Percentiles rank a stretch among this genome's conserved stretches.
These are phyloP conservation scores for Eimeria nieschulzi DNA, from an alignment of 169 alveolate species.

Conservation along the genomic window DNA sequence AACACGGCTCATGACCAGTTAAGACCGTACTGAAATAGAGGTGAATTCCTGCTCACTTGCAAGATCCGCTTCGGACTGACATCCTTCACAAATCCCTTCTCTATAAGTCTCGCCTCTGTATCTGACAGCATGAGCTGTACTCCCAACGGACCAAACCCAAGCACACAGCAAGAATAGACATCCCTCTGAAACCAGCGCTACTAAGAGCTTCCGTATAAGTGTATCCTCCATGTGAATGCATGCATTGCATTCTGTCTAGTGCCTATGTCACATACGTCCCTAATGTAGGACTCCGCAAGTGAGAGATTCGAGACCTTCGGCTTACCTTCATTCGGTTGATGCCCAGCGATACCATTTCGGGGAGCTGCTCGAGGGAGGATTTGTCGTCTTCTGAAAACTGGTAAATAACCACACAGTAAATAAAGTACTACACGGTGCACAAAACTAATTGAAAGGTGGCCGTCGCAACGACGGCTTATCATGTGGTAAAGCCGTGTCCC, in stretches of 20 bases:
- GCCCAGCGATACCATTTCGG: slow-evolving; percentile 47
- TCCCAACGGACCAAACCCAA: too few species aligned
- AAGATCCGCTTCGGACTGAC: slow-evolving; percentile 37
- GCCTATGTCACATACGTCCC: too few species aligned
- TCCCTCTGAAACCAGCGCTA: not conserved
- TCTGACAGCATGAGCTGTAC: slow-evolving; percentile 31
- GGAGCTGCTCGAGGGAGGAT: slow-evolving; percentile 19
- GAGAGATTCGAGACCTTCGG: too few species aligned
- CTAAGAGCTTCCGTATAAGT: not conserved
- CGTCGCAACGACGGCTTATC: too few species aligned
- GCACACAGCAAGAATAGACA: not conserved
- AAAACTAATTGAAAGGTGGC: too few species aligned
- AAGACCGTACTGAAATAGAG: too few species aligned
- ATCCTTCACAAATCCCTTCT: slow-evolving; percentile 42
- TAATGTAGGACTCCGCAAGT: too few species aligned
- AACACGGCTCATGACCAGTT: too few species aligned
- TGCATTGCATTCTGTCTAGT: not conserved
- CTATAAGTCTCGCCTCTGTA: slow-evolving; percentile 22
- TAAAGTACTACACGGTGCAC: too few species aligned
- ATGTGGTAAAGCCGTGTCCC: too few species aligned
- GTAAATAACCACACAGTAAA: not conserved
- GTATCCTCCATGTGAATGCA: not conserved
- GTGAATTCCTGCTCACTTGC: not conserved
- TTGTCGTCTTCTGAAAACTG: slow-evolving; percentile 48
- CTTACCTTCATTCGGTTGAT: slow-evolving; percentile 55